Base-by-base conservation (phyloP, 352 stramenopile species). In the Pythium aphanidermatum region DNA sequence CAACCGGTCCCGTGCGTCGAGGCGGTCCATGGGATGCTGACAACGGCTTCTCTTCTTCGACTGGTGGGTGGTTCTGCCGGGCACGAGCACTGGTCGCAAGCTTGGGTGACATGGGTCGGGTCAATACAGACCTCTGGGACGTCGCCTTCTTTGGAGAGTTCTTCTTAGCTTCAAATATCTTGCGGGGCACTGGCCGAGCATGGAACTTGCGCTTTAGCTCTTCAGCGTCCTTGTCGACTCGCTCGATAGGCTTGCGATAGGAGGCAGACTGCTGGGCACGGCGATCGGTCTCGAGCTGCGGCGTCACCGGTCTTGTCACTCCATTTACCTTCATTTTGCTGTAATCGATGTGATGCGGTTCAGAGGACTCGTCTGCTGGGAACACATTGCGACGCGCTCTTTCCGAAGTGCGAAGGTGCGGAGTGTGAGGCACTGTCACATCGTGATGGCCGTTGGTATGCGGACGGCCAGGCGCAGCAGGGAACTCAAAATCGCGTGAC, bases 141-240 rank as follows among this genome's bases (percentile, higher is more conserved):
- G 44, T 51, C 9, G 62, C 47, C 25, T 64, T 69, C 9, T 23
- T 19, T n/a, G 41, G 49, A 0, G 62, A 50, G 23, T 64, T 69
- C 9, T 23, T 19, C 16, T 36, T 45, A 0, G 65, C 45, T 33
- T 78, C 60, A 13, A 91, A 51, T 28, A 91, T 72, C 12, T 52
- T 64, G 20, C 64, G 63, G 29, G 70, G 78, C 17, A 92, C 53
- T n/a, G 80, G 77, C 4, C 67, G 55, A 24, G 77, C 77, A 27
- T 88, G 80, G 47, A 92, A 92, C 43, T 92, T 87, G 32, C 72
- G 81, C 12, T 69, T 58, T 43, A 92, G 39, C 42, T 92, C 80
- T 37, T 87, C 65, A 1, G 61, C 71, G 34, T 92, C 80, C 40
- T 85, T 64, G 48, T 92, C 74, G n/a, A 74, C 52, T 23, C 76